phyloP scores from a whole-genome alignment of 805 yeast genomes.

The Lipomyces orientalis region DNA sequence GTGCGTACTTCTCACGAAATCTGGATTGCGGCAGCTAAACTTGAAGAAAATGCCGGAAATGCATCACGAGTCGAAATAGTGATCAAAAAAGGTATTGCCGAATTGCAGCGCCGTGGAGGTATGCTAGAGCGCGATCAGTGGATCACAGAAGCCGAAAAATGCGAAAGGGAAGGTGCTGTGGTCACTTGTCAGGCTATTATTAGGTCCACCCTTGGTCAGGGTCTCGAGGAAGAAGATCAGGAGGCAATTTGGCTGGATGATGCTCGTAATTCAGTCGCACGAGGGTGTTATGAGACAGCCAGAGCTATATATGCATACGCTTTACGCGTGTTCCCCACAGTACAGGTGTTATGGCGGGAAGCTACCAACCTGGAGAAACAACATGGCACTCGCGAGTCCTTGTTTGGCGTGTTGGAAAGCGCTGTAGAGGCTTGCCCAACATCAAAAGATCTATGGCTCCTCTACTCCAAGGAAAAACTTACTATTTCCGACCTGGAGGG shows the following conservation, averaged over 20 bases:
- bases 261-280: slow-evolving; percentile 45
- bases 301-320: slow-evolving; percentile 56
- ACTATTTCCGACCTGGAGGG: slow-evolving; percentile 53
- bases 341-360: slow-evolving; percentile 41
- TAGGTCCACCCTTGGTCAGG: slow-evolving; percentile 48
- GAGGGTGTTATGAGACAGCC: slow-evolving; percentile 48
- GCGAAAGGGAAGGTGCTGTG: slow-evolving; percentile 56
- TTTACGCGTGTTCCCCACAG: slow-evolving; percentile 55
- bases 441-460: slow-evolving; percentile 59
- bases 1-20: slow-evolving; percentile 57
- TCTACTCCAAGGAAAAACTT: slow-evolving; percentile 68
- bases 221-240: slow-evolving; percentile 42
- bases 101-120: slow-evolving; percentile 49
- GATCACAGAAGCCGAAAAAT: slow-evolving; percentile 59
- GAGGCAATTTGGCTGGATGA: slow-evolving; percentile 48
- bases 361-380: slow-evolving; percentile 42
- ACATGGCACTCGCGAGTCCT: slow-evolving; percentile 41
- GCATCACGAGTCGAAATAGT: slow-evolving; percentile 53
- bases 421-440: slow-evolving; percentile 60
- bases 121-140: slow-evolving; percentile 53
- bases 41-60: slow-evolving; percentile 65
- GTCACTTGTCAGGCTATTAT: slow-evolving; percentile 63
- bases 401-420: slow-evolving; percentile 57
- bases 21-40: slow-evolving; percentile 72
- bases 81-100: slow-evolving; percentile 56